A percentile compares a stretch with the other conserved stretches of the same genome.
phyloP scores from a whole-genome alignment of 2,329 filamentous ascomycete species.

The Fusarium chlamydosporum region DNA sequence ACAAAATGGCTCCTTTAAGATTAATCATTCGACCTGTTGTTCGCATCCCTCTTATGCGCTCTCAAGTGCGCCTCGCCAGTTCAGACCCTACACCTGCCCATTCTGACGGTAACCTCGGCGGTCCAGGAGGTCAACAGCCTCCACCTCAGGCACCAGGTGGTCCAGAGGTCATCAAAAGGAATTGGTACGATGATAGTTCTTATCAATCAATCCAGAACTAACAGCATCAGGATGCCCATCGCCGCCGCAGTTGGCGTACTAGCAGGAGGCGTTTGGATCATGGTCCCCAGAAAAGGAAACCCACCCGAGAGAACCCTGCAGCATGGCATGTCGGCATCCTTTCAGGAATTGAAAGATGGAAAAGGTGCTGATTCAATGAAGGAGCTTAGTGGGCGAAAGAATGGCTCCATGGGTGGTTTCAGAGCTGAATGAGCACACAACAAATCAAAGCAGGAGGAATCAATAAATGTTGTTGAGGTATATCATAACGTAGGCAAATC shows the following conservation, averaged over 20 bases:
- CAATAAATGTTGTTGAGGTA: neutral
- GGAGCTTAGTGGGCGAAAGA: slow-evolving; percentile 53
- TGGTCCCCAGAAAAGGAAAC: slow-evolving; percentile 42
- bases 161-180: slow-evolving; percentile 51
- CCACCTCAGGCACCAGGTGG: slow-evolving; percentile 49
- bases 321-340: slow-evolving; percentile 34
- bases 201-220: neutral
- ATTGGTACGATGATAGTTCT: slow-evolving; percentile 49
- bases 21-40: slow-evolving; percentile 40
- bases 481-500: slow-evolving; percentile 18
- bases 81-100: slow-evolving; percentile 12
- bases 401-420: slow-evolving; percentile 50
- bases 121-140: slow-evolving; percentile 55
- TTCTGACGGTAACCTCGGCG: slow-evolving; percentile 48
- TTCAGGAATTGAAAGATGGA: slow-evolving; percentile 35
- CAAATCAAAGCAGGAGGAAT: neutral
- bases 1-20: slow-evolving; percentile 35
- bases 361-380: slow-evolving; percentile 47
- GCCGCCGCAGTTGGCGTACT: slow-evolving; percentile 49
- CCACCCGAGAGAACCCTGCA: slow-evolving; percentile 28
- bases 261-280: slow-evolving; percentile 49
- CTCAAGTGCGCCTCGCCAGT: slow-evolving; percentile 31
- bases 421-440: slow-evolving; percentile 48
- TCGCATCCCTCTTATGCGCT: slow-evolving; percentile 44
- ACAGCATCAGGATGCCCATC: slow-evolving; percentile 49